Base-by-base conservation (phyloP, 768 basidiomycete species). In the Hydnum rufescens region DNA sequence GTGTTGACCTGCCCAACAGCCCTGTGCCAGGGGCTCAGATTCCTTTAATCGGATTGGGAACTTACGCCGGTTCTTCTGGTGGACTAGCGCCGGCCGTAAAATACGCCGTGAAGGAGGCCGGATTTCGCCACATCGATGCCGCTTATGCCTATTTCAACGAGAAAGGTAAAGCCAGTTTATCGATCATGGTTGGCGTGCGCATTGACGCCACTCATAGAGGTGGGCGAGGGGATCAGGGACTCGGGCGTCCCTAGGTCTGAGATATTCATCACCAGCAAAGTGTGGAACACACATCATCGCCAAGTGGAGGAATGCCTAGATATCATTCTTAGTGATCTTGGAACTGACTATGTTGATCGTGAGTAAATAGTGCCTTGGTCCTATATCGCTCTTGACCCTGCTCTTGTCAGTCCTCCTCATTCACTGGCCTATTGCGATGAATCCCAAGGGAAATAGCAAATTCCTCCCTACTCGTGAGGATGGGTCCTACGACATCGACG, bases 371-470 rank as follows among this genome's bases (percentile, higher is more conserved):
- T 32, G 22, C 18, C 19, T 4, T 25, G 42, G n/a, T 18, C 29
- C 43, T 36, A 54, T 19, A 42, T 22, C 18, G n/a, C 36, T 30
- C 39, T 58, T 22, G 22, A 5, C 22, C 22, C n/a, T 28, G 16
- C 25, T 26, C 16, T 36, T 3, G 42, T 3, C 54, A 80, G 78
- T 76, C 74, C 51, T 53, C 16, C 68, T 84, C 54, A 76, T 85
- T 73, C 82, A 85, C 65, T 85, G 82, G 84, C 86, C 85, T 13
- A 75, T 80, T 19, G 79, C 83, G 31, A 75, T 83, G 75, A 74
- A 63, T 53, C 59, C 72, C 6, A 56, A 61, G n/a, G 60, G 60
- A 26, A 62, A 60, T 47, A 58, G 60, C 47, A 56, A 54, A 30
- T 44, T 55, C 29, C 56, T 62, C 55, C 60, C 62, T 23, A 52